phyloP scores from a whole-genome alignment of 2,329 filamentous ascomycete genomes.

The Monosporascus sp. region DNA sequence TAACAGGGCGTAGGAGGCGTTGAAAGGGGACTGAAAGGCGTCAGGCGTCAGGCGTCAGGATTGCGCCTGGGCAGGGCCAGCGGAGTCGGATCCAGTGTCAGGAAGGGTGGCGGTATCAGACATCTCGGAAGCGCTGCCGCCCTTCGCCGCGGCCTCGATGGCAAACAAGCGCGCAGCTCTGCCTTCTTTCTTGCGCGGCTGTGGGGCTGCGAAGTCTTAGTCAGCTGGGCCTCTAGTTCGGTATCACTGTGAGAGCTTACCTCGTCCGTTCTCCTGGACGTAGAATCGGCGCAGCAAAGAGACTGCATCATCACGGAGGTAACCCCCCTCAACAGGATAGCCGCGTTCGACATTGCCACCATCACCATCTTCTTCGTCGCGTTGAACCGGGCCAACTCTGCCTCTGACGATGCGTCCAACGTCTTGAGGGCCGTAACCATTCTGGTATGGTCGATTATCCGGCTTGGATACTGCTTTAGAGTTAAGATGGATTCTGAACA shows the following conservation, averaged over 20 bases:
- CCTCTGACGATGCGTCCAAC: conserved; percentile 28
- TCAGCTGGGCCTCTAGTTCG: conserved; percentile 6
- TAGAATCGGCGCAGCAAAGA: conserved; percentile 91
- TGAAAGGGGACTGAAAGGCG: background rate
- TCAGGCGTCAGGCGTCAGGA: background rate
- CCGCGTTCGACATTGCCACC: conserved; percentile 70
- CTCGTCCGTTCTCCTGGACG: conserved; percentile 94
- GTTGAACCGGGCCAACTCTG: conserved; percentile 33
- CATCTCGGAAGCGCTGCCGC: conserved; percentile 19
- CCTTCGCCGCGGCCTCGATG: conserved; percentile 23
- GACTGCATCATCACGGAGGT: conserved; percentile 89
- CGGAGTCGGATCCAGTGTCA: conserved; percentile 8
- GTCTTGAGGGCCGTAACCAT: conserved; percentile 26
- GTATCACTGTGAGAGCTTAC: conserved; percentile 37
- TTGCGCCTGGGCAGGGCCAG: background rate
- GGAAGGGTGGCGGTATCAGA: conserved; percentile 18
- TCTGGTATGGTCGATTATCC: conserved; percentile 23
- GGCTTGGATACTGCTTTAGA: conserved; percentile 36
- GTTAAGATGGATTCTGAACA: conserved; percentile 76
- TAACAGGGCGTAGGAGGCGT: background rate
- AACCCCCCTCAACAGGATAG: conserved; percentile 79
- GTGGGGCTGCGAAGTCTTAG: conserved; percentile 20
- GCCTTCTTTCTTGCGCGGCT: conserved; percentile 32
- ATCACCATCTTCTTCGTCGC: conserved; percentile 38
- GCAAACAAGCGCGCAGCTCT: conserved; percentile 28